These are phyloP conservation scores for Fusarium sp. DNA, from an alignment of 2,329 filamentous ascomycete genomes.

Conservation along the genomic window DNA sequence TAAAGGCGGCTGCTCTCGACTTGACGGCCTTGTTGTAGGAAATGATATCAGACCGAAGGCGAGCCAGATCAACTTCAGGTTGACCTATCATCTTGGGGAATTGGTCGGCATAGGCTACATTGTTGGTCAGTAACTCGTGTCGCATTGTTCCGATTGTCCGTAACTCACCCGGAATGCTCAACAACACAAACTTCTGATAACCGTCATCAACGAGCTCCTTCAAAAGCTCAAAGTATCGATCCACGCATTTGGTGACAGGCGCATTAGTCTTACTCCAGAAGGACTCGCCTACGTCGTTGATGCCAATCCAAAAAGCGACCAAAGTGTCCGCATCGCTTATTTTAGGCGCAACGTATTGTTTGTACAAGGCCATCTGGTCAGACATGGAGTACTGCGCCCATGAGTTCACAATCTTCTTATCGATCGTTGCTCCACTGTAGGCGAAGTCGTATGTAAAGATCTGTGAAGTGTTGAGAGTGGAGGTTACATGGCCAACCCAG, in stretches of 20 bases:
- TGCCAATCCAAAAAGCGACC: slow-evolving; percentile 38
- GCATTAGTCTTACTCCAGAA: slow-evolving; percentile 32
- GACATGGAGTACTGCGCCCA: slow-evolving; percentile 33
- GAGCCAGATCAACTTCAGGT: slow-evolving; percentile 8
- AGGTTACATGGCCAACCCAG: slow-evolving; percentile 36
- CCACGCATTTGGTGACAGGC: slow-evolving; percentile 22
- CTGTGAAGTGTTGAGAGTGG: slow-evolving; percentile 26
- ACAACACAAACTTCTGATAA: slow-evolving; percentile 22
- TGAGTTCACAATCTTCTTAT: slow-evolving; percentile 35
- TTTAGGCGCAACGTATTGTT: slow-evolving; percentile 27
- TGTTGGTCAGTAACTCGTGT: not conserved
- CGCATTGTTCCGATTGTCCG: accelerated
- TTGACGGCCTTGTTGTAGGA: slow-evolving; percentile 30
- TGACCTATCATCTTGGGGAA: slow-evolving; percentile 31
- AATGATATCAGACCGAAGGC: slow-evolving; percentile 19
- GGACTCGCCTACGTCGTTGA: slow-evolving; percentile 37
- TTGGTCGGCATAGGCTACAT: slow-evolving; percentile 24
- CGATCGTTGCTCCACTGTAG: slow-evolving; percentile 35
- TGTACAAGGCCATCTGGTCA: slow-evolving; percentile 34
- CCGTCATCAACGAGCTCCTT: slow-evolving; percentile 18
- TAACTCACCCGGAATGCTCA: slow-evolving; percentile 23
- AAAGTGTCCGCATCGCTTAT: slow-evolving; percentile 1
- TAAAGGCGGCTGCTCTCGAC: slow-evolving; percentile 9
- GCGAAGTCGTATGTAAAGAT: slow-evolving; percentile 40
- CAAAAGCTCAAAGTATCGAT: slow-evolving; percentile 35